Base-by-base conservation (phyloP, 192 early-diverging fungal genomes). In the Powellomyces hirtus region DNA sequence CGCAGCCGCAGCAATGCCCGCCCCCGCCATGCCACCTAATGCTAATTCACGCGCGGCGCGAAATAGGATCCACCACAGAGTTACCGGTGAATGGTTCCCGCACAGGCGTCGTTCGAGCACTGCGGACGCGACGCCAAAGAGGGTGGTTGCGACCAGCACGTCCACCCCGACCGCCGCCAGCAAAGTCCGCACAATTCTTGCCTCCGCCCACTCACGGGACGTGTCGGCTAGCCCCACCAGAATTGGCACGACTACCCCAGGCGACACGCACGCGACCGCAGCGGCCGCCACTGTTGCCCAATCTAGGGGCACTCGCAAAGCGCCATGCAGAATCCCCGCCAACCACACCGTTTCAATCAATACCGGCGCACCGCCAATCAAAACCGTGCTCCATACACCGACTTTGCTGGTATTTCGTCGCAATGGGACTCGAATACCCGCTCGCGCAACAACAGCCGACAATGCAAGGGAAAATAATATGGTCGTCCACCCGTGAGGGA, bases 151-250 rank as follows among this genome's bases (percentile, higher is more conserved):
- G 3, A 64, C 24, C 26, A 64, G 29, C 1, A 64, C 62, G 33
- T 64, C 62, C 16, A 64, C 45, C 33, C n/a, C 38, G 11, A 38
- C 38, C n/a, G 62, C 38, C n/a, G 62, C 62, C 38, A 64, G 22
- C 38, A 64, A 10, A 16, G 33, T 51, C 16, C 62, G 5, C 34
- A 64, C 1, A 30, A 50, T 64, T n/a, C 45, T 1, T 22, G 26
- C 22, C 14, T 16, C 38, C 38, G 18, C 38, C 62, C 44, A 51
- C 14, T 18, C 42, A 29, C 16, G 24, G 8, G 24, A 52, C 14
- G 2, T n/a, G 3, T 50, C 62, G 11, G 42, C 62, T 5, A 64
- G 45, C 20, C 45, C n/a, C 45, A 64, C 26, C 11, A 64, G 38
- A 1, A 64, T 14, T 13, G 62, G 62, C 3, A 64, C 42, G 13